Base-by-base conservation (phyloP, 2,329 filamentous ascomycete genomes). In the Zasmidium cellare region DNA sequence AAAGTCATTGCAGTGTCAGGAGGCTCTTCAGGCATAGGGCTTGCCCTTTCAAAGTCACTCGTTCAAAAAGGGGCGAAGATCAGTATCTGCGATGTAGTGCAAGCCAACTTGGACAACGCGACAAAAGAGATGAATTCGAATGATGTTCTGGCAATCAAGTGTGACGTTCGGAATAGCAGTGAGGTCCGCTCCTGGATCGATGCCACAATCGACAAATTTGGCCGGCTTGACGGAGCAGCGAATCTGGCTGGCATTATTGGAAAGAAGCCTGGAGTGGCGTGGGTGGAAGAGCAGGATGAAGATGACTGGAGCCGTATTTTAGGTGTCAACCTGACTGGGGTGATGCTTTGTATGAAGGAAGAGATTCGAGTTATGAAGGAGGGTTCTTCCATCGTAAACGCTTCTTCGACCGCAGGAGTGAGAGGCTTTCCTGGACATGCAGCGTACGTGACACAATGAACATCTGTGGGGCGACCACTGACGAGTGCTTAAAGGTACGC, bases 1-100 rank as follows among this genome's bases (percentile, higher is more conserved):
- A 80, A 76, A 64, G 73, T 80, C 38, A 74, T 80, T 53, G 76
- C 76, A 51, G 65, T 82, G 22, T 81, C 79, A 3, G 80, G 80
- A 24, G 74, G 75, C 1, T 75, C 74, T 2, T 74, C 73, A 1
- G 80, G 80, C 16, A 82, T 82, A 46, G 80, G 79, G 20, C 72
- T 77, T 9, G 76, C 75, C 22, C 78, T 78, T 14, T 76, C 79
- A 7, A 72, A 74, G 22, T 70, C 77, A 9, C 72, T 81, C 22
- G 47, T 50, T 2, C 20, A 50, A 19, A 14, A 12, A 50, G 47
- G 22, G 1, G 47, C 6, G 73, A 68, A 59, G 2, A 61, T 82
- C 12, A 79, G 79, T 7, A 68, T 82, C 2, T 77, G 76, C 6
- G 81, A 82, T 61, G 68, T 81, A 47, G 70, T 75, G 46, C 53